A percentile compares a stretch with the other conserved stretches of the same genome.
Conservation (phyloP, 805 yeast genomes). For the Grigorovia yakushimaensis region DNA sequence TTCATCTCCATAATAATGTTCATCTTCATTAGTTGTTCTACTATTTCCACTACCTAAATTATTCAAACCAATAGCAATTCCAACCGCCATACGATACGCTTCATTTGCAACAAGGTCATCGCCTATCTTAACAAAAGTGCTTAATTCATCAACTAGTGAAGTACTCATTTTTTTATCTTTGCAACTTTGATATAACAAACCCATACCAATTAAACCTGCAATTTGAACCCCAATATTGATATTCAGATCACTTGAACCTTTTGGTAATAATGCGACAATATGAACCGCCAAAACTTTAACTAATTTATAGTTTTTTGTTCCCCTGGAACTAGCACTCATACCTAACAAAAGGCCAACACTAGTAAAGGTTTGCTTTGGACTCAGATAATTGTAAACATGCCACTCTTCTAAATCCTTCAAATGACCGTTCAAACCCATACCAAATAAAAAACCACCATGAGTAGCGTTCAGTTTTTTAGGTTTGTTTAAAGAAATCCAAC, state of each 20-base stretch:
- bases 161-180: slow-evolving; percentile 84
- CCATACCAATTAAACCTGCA: slow-evolving; percentile 86
- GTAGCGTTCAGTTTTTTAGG: slow-evolving; percentile 64
- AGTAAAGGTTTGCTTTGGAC: slow-evolving; percentile 77
- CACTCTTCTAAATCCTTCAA: slow-evolving; percentile 78
- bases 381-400: slow-evolving; percentile 89
- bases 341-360: slow-evolving; percentile 85
- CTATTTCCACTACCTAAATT: slow-evolving; percentile 61
- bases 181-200: slow-evolving; percentile 66
- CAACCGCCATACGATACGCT: slow-evolving; percentile 79
- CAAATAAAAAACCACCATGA: slow-evolving; percentile 92
- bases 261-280: slow-evolving; percentile 81
- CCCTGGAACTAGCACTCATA: slow-evolving; percentile 78
- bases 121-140: slow-evolving; percentile 38
- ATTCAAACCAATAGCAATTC: slow-evolving; percentile 76
- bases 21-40: not conserved
- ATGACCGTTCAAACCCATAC: slow-evolving; percentile 88
- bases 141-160: slow-evolving; percentile 60
- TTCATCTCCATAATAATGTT: not conserved
- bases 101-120: slow-evolving; percentile 56
- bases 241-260: slow-evolving; percentile 82
- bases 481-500: slow-evolving; percentile 85
- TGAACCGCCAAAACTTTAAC: slow-evolving; percentile 91
- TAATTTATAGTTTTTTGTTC: slow-evolving; percentile 75
- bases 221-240: slow-evolving; percentile 78